Percentiles rank a stretch among this genome's conserved stretches.
phyloP scores from a whole-genome alignment of 306 rosid genomes.

The Hylodesmum podocarpum region DNA sequence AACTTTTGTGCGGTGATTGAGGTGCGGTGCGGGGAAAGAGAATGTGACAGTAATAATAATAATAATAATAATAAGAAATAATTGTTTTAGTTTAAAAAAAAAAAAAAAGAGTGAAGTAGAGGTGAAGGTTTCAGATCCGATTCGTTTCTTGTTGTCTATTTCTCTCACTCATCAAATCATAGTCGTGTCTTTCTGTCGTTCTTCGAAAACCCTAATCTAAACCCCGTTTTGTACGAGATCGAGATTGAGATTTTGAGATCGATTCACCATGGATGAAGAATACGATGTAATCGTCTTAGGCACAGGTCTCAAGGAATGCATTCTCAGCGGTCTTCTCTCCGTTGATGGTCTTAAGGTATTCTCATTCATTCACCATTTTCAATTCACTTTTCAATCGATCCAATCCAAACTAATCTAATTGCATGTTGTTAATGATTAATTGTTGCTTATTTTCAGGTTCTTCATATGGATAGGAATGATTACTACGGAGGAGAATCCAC shows the following conservation, averaged over 20 bases:
- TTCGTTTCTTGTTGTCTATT: neutral
- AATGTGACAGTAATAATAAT: too few species aligned
- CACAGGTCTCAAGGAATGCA: constrained; percentile 97
- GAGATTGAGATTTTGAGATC: constrained; percentile 9
- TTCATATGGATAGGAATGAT: constrained; percentile 97
- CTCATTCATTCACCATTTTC: neutral
- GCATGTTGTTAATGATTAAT: too few species aligned
- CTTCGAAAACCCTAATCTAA: constrained; percentile 42
- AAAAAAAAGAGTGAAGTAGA: neutral
- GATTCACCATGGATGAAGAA: constrained; percentile 83
- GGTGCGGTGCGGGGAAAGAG: too few species aligned
- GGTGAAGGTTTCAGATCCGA: neutral
- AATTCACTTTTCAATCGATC: neutral
- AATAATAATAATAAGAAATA: too few species aligned
- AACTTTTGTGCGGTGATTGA: too few species aligned
- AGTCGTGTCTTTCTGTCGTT: neutral
- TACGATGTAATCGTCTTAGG: constrained; percentile 88
- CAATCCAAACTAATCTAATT: too few species aligned
- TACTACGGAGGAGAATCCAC: constrained; percentile 95
- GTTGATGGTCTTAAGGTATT: constrained; percentile 94
- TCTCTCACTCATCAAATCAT: neutral
- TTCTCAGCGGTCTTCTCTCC: constrained; percentile 99
- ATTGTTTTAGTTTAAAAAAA: too few species aligned
- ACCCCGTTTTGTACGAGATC: constrained; percentile 21
- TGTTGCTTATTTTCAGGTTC: constrained; percentile 49